Evolutionary conservation across 768 basidiomycete species (phyloP), one percentile per base, ranked within the genome.

Genomic region (Tricholoma hemisulphureum): DNA sequence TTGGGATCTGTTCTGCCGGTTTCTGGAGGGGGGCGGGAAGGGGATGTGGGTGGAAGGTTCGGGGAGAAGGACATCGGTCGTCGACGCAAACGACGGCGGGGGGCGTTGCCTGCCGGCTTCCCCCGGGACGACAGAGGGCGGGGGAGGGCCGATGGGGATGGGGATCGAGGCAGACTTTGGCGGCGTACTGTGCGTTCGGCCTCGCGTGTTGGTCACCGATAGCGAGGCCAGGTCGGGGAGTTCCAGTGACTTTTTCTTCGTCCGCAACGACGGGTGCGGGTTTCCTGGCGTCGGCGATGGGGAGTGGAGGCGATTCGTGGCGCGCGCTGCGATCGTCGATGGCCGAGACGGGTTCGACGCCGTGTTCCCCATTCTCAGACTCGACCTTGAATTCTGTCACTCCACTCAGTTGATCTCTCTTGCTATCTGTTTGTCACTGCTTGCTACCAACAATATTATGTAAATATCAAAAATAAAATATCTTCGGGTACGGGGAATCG

Each of bases 171-270:
- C 68, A 3, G 74, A 72, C 48, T 73, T 75, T 5, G 71, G 59
- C 1, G 71, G 63, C 48, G 60, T 57, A 45, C 61, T 53, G 53
- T 61, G 61, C 39, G 43, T 54, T 11, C 62, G 57, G 5, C 63
- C 56, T 2, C 64, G 50, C 0, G 59, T 55, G 18, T 53, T 58
- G 7, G 69, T 62, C n/a, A 69, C 53, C 2, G 74, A 66, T 6
- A 79, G 66, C 3, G 72, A 73, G 16, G 74, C 77, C 32, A 91
- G 84, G 75, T 90, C 89, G 53, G 89, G 89, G 23, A 91, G 78
- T 68, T 91, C 87, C 18, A 91, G 82, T 0, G 86, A 88, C 67
- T 80, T 83, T 73, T 88, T 89, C 78, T 86, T 89, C 20, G 77
- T 76, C 37, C 85, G 78, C 57, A 89, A 73, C 43, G 87, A 87